Percentiles rank a stretch among this genome's conserved stretches.
Conservation (phyloP, 2,329 filamentous ascomycete species). For the Sclerotiophoma versabilis region DNA sequence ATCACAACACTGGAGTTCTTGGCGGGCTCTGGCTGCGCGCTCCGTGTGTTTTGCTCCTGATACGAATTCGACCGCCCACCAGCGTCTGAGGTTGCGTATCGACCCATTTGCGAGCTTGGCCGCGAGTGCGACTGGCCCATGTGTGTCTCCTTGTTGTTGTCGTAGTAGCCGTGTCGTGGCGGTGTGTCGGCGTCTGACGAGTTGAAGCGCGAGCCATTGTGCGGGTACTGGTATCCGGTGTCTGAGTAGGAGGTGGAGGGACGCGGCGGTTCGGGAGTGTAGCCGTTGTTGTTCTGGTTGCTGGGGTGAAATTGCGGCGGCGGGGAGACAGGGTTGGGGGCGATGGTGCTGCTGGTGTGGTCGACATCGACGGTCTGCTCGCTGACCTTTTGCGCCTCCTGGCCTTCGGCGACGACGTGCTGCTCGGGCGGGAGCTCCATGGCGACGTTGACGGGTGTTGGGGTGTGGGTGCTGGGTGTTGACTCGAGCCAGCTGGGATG, state of each 20-base stretch:
- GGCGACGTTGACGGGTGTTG: constrained; percentile 9
- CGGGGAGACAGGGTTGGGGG: constrained; percentile 27
- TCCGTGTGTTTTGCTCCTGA: constrained; percentile 58
- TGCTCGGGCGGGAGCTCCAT: constrained; percentile 35
- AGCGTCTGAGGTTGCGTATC: constrained; percentile 56
- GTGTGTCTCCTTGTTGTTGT: constrained; percentile 42
- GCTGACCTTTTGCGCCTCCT: constrained; percentile 43
- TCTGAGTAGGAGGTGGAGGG: constrained; percentile 64
- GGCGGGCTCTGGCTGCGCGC: constrained; percentile 50
- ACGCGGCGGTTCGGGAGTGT: constrained; percentile 54
- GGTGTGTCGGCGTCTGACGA: constrained; percentile 58
- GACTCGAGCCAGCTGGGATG: constrained; percentile 27
- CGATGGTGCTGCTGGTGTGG: constrained; percentile 56
- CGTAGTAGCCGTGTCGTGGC: constrained; percentile 46
- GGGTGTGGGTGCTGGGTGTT: constrained; percentile 11
- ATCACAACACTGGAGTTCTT: constrained; percentile 81
- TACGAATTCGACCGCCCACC: constrained; percentile 48
- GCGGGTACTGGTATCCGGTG: constrained; percentile 54
- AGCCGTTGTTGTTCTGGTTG: constrained; percentile 36
- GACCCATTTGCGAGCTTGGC: constrained; percentile 60
- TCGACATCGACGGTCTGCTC: constrained; percentile 52
- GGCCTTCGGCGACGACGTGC: constrained; percentile 15
- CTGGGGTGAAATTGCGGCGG: constrained; percentile 36
- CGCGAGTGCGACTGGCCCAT: constrained; percentile 50
- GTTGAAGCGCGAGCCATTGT: constrained; percentile 51